Base-by-base conservation (phyloP, 345 rosid species). In the Populus pruinosa region DNA sequence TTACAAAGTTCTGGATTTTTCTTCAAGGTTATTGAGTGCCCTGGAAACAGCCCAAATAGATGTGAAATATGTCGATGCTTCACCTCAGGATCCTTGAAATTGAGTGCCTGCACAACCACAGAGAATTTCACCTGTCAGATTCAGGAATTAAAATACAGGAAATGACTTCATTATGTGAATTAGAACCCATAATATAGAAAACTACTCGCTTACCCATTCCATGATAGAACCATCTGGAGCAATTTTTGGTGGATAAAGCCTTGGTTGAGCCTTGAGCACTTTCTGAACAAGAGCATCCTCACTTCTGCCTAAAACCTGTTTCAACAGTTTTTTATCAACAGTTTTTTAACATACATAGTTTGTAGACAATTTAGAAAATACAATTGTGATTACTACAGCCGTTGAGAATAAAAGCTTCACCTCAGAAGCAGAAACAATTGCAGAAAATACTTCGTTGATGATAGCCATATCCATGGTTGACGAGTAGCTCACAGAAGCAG, bases 41-140 rank as follows among this genome's bases (percentile, higher is more conserved):
- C 99, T 0, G 98, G 98, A 83, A 89, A 96, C 76, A 92, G 87
- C 70, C 98, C 98, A 88, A 91, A 96, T 81, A 96, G 88, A 77
- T 88, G 96, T n/a, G 99, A 93, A 70, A 96, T 85, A 77, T 93
- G 99, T 72, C 97, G 92, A 77, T 93, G 99, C 68, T 92, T 94
- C 55, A 86, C 82, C 20, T 89, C 97, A 47, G 96, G 91, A 76
- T 96, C 99, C 86, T 87, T 76, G 77, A 96, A 96, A 59, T 93
- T 96, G 78, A 78, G 89, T 69, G 87, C 90, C 97, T 92, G 85
- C 64, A 10, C 49, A 8, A 49, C 49, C 70, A 61, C 69, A 65
- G 20, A 33, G 49, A 68, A 73, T 67, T 27, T 5, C 33, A 44
- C 17, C 1, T n/a, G 50, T 47, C 59, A 56, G 69, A 25, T 72